phyloP scores from a whole-genome alignment of 768 basidiomycete genomes.

The Leccinum subtestaceum region DNA sequence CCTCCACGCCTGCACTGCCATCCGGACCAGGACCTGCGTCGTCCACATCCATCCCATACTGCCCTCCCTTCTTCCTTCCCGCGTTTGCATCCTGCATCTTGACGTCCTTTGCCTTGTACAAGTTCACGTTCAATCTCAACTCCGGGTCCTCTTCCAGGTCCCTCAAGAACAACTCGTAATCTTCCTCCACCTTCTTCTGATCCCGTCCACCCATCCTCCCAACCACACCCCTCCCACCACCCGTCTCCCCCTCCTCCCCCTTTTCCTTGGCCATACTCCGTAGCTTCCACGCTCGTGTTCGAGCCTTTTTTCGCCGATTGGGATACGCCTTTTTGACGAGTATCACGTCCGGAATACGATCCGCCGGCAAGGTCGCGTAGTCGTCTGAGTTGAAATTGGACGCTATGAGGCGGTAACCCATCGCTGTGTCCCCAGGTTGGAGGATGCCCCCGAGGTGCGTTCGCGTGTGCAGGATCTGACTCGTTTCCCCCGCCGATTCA shows the following conservation, averaged over 20 bases:
- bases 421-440: conserved; percentile 90
- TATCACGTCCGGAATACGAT: conserved; percentile 85
- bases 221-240: conserved; percentile 78
- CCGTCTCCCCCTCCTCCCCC: conserved; percentile 81
- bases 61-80: conserved; percentile 24
- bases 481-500: conserved; percentile 55
- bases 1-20: conserved; percentile 20
- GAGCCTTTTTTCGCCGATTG: conserved; percentile 87
- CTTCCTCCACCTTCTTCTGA: conserved; percentile 89
- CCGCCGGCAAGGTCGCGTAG: conserved; percentile 63
- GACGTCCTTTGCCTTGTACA: conserved; percentile 71
- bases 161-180: conserved; percentile 93
- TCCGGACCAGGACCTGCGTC: conserved; percentile 33
- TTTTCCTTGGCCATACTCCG: conserved; percentile 91
- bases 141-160: conserved; percentile 96
- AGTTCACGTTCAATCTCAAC: conserved; percentile 79
- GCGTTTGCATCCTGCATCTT: conserved; percentile 44
- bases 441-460: conserved; percentile 93
- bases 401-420: conserved; percentile 87
- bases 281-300: conserved; percentile 81
- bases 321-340: conserved; percentile 96
- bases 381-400: conserved; percentile 92
- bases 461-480: conserved; percentile 90
- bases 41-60: conserved; percentile 66
- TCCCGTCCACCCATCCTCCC: conserved; percentile 89